Evolutionary conservation across 2,329 filamentous ascomycete species (phyloP), one percentile per base, ranked within the genome.

Genomic region (Fusarium dlaminii): DNA sequence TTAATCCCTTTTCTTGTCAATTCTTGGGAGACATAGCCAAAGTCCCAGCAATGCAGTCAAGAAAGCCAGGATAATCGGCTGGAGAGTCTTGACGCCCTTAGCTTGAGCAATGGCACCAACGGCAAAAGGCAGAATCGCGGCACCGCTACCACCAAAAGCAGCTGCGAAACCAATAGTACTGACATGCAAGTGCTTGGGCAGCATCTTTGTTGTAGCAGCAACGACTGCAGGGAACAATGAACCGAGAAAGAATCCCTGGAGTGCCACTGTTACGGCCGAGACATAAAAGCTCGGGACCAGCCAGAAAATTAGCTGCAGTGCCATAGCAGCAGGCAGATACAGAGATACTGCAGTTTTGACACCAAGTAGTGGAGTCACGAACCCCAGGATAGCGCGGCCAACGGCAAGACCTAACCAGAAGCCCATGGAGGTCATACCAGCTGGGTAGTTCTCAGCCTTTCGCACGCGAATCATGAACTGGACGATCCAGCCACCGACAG

Each of bases 361-460:
- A 0, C 93, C 93, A 18, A 94, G 83, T 5, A 85, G 83, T 0
- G 92, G 90, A 1, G 93, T 96, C 0, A 95, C 86, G 73, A 96
- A 95, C 0, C 93, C 93, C 9, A 96, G 82, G 1, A 92, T 80
- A 6, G 94, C 83, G 7, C 94, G 86, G 0, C 94, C 94, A 4
- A 94, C 82, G 0, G 93, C 94, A 70, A 96, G 87, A 0, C 94
- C 94, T 27, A 94, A 87, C 94, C 94, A 96, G 81, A 95, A 96
- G 0, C 93, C 93, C 4, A 93, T 94, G 0, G 91, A 91, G 0
- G 90, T 90, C 86, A 96, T 92, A 15, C 93, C 93, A 32, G 90
- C 90, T 1, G 90, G 89, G 74, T 95, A 95, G 0, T 89, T 83
- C 8, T 84, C 87, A 2, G 90, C 93, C n/a, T 90, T 81, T 11